Base-by-base conservation (phyloP, 2,329 filamentous ascomycete genomes). In the Colletotrichum spinosum region DNA sequence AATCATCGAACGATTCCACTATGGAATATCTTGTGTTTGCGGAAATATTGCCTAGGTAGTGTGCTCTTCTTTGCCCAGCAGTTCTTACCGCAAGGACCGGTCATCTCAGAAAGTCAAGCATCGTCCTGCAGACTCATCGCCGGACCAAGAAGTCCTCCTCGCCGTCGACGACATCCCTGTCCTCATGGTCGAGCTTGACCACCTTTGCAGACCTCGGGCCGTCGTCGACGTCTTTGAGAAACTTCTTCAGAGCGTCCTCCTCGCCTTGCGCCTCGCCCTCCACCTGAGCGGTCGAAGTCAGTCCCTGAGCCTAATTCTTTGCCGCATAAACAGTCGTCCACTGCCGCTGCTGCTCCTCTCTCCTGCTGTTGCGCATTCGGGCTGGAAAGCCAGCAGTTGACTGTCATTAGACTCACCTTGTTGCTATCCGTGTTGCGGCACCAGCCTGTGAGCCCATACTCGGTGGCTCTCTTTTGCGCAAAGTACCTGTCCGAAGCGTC, bases 201-300 rank as follows among this genome's bases (percentile, higher is more conserved):
- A 98, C 95, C 33, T 86, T 86, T 2, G 94, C 90, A 60, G 87
- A 83, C 1, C 83, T 80, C 0, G 94, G 94, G 0, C 95, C 95
- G 56, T 88, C 85, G 72, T 93, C 86, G 51, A 97, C 80, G 68
- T 93, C 89, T 70, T 90, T 87, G 41, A 97, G 79, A 69, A 97
- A 91, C 60, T 88, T 86, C 56, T 88, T 78, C 34, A 98, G 76
- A 2, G 84, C 78, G 1, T 88, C 84, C 1, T 89, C 83, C 2
- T 86, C 83, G 37, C 93, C 94, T 75, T 98, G 95, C 6, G 90
- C 94, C 79, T 97, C 94, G 34, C 95, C 95, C 73, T 93, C 88
- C 51, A 98, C 94, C 93, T 97, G 51, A 72, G 78, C 56, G 50
- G 54, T 15, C 8, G 10, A 49, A 34, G 33, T 35, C 67, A 58